Percentiles rank a stretch among this genome's conserved stretches.
Conservation (phyloP, 257 asterid species). For the Salvia hispanica region DNA sequence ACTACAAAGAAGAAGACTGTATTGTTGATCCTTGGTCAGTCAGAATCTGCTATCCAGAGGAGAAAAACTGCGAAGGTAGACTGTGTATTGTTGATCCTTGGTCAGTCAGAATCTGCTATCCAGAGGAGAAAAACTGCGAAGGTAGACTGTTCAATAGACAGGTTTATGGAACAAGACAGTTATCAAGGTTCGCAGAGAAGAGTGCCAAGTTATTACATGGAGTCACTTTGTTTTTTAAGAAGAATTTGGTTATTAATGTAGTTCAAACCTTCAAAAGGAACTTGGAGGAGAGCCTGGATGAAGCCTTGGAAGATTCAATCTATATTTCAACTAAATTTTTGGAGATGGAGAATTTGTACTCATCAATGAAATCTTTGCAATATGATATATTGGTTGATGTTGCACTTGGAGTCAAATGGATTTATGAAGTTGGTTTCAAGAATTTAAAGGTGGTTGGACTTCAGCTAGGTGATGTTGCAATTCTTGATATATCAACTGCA, state of each 20-base stretch:
- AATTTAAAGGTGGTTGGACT: constrained; percentile 83
- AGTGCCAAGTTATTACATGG: constrained; percentile 17
- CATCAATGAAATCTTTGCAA: constrained; percentile 35
- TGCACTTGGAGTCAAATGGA: constrained; percentile 87
- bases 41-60: too few relatives aligned
- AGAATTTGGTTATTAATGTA: constrained; percentile 34
- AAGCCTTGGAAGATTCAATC: neutral
- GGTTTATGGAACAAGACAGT: constrained; percentile 55
- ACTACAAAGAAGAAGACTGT: too few relatives aligned
- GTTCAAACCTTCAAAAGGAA: constrained; percentile 31
- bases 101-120: too few relatives aligned
- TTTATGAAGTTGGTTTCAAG: constrained; percentile 84
- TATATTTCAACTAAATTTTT: too few relatives aligned
- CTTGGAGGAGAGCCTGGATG: constrained; percentile 22
- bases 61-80: too few relatives aligned
- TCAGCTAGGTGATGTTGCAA: constrained; percentile 91
- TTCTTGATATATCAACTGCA: constrained; percentile 84
- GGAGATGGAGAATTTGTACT: too few relatives aligned
- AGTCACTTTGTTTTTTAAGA: constrained; percentile 28
- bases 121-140: constrained; percentile 45
- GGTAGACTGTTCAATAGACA: constrained; percentile 37
- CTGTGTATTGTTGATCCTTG: too few relatives aligned
- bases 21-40: too few relatives aligned
- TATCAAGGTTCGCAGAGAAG: constrained; percentile 65
- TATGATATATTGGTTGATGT: constrained; percentile 88